Evolutionary conservation across 2,329 filamentous ascomycete species (phyloP).

Genomic region (Scedosporium boydii): DNA sequence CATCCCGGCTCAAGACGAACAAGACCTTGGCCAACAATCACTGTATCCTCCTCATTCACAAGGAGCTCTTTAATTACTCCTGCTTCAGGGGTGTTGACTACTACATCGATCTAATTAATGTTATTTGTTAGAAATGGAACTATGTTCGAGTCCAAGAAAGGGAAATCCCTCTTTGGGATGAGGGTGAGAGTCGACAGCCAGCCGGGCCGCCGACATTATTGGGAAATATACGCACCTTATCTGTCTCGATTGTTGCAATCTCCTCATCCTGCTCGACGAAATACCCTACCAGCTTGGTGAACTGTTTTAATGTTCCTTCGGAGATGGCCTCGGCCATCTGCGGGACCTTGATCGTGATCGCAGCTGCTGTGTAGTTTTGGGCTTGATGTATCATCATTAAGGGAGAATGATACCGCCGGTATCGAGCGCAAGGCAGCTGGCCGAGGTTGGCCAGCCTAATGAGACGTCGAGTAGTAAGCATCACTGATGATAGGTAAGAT

Average conservation of each 20-base stretch:
- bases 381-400: conserved; percentile 46
- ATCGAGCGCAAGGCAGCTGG: conserved; percentile 29
- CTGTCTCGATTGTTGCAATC: conserved; percentile 96
- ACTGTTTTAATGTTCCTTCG: conserved; percentile 93
- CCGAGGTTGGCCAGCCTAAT: conserved; percentile 32
- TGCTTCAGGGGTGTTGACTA: conserved; percentile 86
- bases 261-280: conserved; percentile 94
- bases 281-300: conserved; percentile 85
- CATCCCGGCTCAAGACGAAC: conserved; percentile 71
- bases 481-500: conserved; percentile 14
- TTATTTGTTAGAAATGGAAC: too few relatives aligned
- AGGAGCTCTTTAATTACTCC: conserved; percentile 88
- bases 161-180: too few relatives aligned
- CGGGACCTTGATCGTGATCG: conserved; percentile 84
- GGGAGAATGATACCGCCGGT: conserved; percentile 28
- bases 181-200: too few relatives aligned
- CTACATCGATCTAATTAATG: conserved; percentile 71
- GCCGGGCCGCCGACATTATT: too few relatives aligned
- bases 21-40: conserved; percentile 86
- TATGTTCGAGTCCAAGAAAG: too few relatives aligned
- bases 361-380: conserved; percentile 59
- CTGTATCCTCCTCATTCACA: conserved; percentile 88
- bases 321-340: conserved; percentile 99
- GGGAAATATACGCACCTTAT: conserved; percentile 58
- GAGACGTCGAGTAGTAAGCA: conserved; percentile 32